Conservation (phyloP, 2,329 filamentous ascomycete genomes). For the Apiospora phragmitis region DNA sequence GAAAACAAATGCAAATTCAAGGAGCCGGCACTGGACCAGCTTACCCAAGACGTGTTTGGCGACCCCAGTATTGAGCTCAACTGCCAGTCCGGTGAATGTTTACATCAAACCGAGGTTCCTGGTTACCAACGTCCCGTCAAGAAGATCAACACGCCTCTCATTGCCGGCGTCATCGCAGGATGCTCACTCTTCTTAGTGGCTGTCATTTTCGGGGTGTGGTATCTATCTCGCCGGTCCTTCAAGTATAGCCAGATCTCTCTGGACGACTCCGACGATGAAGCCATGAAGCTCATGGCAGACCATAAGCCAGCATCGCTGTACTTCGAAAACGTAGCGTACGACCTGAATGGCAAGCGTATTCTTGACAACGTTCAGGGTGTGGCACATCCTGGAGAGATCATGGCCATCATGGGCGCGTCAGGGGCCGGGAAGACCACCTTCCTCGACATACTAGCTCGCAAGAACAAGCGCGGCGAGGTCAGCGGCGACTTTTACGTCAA, state of each 20-base stretch:
- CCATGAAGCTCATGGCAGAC: constrained; percentile 81
- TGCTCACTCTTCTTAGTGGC: constrained; percentile 87
- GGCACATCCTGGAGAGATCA: constrained; percentile 92
- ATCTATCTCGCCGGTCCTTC: constrained; percentile 74
- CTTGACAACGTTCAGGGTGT: constrained; percentile 78
- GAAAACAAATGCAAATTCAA: constrained; percentile 75
- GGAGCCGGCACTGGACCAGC: constrained; percentile 87
- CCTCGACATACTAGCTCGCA: constrained; percentile 90
- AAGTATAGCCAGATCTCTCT: constrained; percentile 75
- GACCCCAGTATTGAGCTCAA: constrained; percentile 84
- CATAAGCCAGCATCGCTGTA: constrained; percentile 88
- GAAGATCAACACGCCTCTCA: constrained; percentile 94
- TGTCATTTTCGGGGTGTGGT: constrained; percentile 82
- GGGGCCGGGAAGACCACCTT: constrained; percentile 98
- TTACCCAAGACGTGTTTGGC: constrained; percentile 87
- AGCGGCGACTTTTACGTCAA: constrained; percentile 88
- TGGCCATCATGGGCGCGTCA: constrained; percentile 97
- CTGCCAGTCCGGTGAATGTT: constrained; percentile 86
- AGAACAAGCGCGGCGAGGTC: constrained; percentile 86
- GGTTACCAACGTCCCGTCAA: constrained; percentile 88
- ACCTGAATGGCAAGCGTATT: constrained; percentile 85
- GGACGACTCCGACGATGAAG: constrained; percentile 89
- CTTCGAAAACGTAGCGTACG: constrained; percentile 86
- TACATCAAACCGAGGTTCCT: constrained; percentile 89
- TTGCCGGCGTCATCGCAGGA: constrained; percentile 87